phyloP scores from a whole-genome alignment of 441 rosid species.

The Gossypium aridum region DNA sequence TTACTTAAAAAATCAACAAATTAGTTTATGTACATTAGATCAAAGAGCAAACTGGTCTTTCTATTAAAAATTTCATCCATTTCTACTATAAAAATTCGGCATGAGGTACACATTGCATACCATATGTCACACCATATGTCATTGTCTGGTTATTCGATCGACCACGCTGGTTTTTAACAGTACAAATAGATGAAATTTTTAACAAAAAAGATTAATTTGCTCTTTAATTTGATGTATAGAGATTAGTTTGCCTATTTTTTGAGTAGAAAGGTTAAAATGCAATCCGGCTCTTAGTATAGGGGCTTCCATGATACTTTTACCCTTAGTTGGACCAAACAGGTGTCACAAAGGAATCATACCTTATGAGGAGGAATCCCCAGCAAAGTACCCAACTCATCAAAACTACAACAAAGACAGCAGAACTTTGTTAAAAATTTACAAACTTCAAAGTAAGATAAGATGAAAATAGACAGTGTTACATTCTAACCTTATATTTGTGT shows the following conservation, averaged over 20 bases:
- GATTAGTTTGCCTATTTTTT: neutral
- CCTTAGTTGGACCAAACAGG: neutral
- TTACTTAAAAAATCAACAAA: neutral
- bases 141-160: too few species aligned
- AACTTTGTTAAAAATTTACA: neutral
- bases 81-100: neutral
- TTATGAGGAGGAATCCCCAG: slow-evolving; percentile 90
- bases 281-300: neutral
- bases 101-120: neutral
- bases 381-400: slow-evolving; percentile 94
- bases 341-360: slow-evolving; percentile 29
- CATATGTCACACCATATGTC: neutral
- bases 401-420: slow-evolving; percentile 38
- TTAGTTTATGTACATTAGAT: too few species aligned
- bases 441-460: neutral
- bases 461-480: slow-evolving; percentile 8
- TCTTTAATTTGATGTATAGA: neutral
- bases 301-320: neutral
- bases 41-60: neutral
- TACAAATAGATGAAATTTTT: neutral
- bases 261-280: neutral
- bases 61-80: too few species aligned
- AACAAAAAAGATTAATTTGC: neutral
- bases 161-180: neutral
- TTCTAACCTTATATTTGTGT: slow-evolving; percentile 85